Percentiles rank a stretch among this genome's conserved stretches.
phyloP scores from a whole-genome alignment of 164 flowering plant genomes.

The Buxus sempervirens region DNA sequence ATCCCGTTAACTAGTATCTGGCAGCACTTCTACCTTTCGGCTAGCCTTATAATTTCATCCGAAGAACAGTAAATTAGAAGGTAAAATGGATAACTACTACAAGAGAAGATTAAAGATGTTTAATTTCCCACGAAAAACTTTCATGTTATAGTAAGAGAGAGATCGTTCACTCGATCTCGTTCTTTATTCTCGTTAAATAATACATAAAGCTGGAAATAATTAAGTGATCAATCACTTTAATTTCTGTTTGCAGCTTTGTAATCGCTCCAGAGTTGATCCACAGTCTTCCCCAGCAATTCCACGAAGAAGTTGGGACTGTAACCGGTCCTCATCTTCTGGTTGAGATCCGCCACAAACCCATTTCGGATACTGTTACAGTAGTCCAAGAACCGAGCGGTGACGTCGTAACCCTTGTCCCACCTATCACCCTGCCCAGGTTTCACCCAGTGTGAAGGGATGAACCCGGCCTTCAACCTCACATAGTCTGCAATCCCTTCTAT shows the following conservation, averaged over 20 bases:
- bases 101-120: too few species aligned
- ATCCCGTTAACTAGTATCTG: too few species aligned
- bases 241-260: slow-evolving; percentile 22
- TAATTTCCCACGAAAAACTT: too few species aligned
- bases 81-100: too few species aligned
- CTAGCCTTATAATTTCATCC: too few species aligned
- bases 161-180: too few species aligned
- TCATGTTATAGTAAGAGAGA: too few species aligned
- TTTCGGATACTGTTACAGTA: slow-evolving; percentile 16
- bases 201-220: too few species aligned
- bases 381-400: slow-evolving; percentile 25
- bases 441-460: slow-evolving; percentile 22
- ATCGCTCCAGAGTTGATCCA: slow-evolving; percentile 24
- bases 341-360: slow-evolving; percentile 21
- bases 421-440: slow-evolving; percentile 21
- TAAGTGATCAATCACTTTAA: neutral
- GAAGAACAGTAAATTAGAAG: too few species aligned
- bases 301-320: slow-evolving; percentile 17
- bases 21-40: too few species aligned
- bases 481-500: slow-evolving; percentile 38
- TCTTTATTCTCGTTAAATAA: too few species aligned
- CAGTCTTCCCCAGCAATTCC: slow-evolving; percentile 21
- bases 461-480: slow-evolving; percentile 23
- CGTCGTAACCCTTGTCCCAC: slow-evolving; percentile 34
- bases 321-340: slow-evolving; percentile 18